phyloP scores from a whole-genome alignment of 164 flowering plant genomes.

The Berberis vulgaris region DNA sequence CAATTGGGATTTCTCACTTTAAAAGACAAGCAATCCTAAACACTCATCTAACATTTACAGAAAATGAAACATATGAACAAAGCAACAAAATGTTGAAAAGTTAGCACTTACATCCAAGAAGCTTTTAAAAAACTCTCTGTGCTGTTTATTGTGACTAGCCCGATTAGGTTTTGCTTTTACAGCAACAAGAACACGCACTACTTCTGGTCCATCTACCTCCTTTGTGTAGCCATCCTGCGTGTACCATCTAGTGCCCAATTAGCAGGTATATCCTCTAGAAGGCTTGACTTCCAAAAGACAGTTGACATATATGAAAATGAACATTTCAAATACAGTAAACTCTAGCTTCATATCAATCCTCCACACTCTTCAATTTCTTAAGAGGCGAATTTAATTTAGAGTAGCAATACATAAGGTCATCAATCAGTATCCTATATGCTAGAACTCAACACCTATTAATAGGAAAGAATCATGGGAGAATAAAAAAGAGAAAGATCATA shows the following conservation, averaged over 20 bases:
- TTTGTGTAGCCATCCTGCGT: constrained; percentile 86
- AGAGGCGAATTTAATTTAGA: too few species aligned
- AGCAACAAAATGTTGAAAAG: background rate
- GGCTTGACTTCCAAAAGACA: too few species aligned
- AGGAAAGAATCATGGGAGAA: background rate
- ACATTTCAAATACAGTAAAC: too few species aligned
- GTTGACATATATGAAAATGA: too few species aligned
- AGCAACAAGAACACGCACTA: constrained; percentile 70
- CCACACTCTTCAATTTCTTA: too few species aligned
- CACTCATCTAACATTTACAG: background rate
- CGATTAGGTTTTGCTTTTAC: constrained; percentile 67
- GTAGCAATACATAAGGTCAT: too few species aligned
- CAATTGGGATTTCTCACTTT: too few species aligned
- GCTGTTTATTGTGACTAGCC: constrained; percentile 38
- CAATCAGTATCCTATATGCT: too few species aligned
- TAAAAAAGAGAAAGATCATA: background rate
- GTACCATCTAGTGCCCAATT: constrained; percentile 2
- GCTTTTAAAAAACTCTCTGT: constrained; percentile 55
- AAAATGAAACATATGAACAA: background rate
- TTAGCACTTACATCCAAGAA: constrained; percentile 66
- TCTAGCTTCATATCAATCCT: too few species aligned
- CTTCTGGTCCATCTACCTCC: constrained; percentile 51
- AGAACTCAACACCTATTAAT: background rate
- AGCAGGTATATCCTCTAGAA: background rate
- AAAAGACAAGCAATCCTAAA: background rate